Evolutionary conservation across 257 asterid genomes (phyloP), one percentile per base, ranked within the genome.

Genomic region (Solanum phureja): DNA sequence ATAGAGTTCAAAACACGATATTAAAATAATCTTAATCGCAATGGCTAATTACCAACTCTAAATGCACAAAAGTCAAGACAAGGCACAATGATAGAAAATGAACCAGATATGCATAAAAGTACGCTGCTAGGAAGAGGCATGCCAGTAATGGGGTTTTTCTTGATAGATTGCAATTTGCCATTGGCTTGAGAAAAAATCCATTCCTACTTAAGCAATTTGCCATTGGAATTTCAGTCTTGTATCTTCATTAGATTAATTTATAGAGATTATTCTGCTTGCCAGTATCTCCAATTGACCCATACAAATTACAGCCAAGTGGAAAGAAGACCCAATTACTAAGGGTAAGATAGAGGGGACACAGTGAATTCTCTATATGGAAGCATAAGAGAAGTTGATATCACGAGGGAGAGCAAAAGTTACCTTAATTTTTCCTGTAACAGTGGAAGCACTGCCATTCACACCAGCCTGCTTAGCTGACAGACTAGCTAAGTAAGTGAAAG

Each of bases 401-500:
- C 52, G 31, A 74, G 40, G 56, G 27, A 62, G 9, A 31, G 40
- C 3, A 86, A 73, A 84, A 69, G 12, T 71, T 66, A 94, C 99
- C 99, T 95, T 97, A 89, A 97, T 94, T 91, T 91, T 95, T 76
- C 99, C 99, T 71, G 93, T 93, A 74, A 96, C 93, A 68, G 86
- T 77, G 21, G 91, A 66, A 88, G 90, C 87, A 42, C 87, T 91
- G 83, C 87, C 94, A 69, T 89, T 89, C 71, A 85, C 86, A 69
- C 93, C 92, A 68, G 89, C 91, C 87, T 89, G 87, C 91, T 95
- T 94, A 83, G 96, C 93, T 7, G 95, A 95, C 90, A 97, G 86
- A 89, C 94, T 94, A 75, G 98, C 98, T 94, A 97, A 90, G 94
- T 97, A 97, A 46, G 97, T 94, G 89, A 96, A 97, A 79, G 99